A percentile compares a stretch with the other conserved stretches of the same genome.
Conservation (phyloP, 257 asterid genomes). For the Sherardia arvensis region DNA sequence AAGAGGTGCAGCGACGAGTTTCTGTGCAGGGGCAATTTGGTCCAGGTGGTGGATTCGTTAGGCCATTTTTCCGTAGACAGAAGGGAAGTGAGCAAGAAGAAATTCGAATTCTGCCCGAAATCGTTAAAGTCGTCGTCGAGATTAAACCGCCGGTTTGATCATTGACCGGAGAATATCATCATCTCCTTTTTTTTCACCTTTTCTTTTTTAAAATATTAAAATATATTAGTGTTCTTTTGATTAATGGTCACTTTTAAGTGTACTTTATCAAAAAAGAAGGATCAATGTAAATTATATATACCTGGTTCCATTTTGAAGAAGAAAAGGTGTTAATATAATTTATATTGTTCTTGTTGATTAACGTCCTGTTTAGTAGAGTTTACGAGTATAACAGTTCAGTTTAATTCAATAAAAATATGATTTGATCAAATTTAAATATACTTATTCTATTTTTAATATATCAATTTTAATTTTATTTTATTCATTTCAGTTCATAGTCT, state of each 20-base stretch:
- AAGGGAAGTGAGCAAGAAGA: constrained; percentile 19
- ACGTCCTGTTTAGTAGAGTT: too few species aligned
- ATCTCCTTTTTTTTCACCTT: background rate
- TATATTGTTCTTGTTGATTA: background rate
- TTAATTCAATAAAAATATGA: too few species aligned
- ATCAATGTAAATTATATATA: constrained; percentile 5
- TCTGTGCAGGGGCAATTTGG: constrained; percentile 49
- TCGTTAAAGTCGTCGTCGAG: constrained; percentile 10
- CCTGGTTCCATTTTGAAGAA: background rate
- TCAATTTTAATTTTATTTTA: too few species aligned
- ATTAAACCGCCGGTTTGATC: constrained; percentile 4
- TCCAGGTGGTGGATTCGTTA: constrained; percentile 29
- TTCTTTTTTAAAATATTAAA: background rate
- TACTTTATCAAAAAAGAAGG: background rate
- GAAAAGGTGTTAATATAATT: background rate
- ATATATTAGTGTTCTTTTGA: background rate
- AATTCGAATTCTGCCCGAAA: constrained; percentile 35
- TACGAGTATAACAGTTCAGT: too few species aligned
- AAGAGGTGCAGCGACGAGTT: constrained; percentile 54
- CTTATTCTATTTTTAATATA: too few species aligned
- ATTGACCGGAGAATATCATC: background rate
- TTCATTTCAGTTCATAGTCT: too few species aligned
- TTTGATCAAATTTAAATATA: too few species aligned
- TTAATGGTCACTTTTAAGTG: background rate
- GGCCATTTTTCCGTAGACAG: constrained; percentile 62